A percentile compares a stretch with the other conserved stretches of the same genome.
These are phyloP conservation scores for Candida yuanshanica DNA, from an alignment of 805 yeast genomes.

Conservation along the genomic window DNA sequence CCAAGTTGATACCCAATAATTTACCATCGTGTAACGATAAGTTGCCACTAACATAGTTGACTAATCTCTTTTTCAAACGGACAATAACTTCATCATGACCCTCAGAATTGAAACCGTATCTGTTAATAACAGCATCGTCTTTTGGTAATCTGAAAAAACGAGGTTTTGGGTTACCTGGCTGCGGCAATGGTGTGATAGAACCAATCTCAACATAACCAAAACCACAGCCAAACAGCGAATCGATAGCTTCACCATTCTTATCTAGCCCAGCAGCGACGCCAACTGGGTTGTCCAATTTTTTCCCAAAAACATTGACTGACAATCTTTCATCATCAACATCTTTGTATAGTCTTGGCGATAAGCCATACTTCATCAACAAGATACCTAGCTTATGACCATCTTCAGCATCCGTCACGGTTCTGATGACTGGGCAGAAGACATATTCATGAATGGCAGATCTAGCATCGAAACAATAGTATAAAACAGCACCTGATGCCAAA, in stretches of 20 bases:
- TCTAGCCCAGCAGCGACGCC: conserved; percentile 97
- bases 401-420: conserved; percentile 76
- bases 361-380: conserved; percentile 58
- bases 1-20: conserved; percentile 77
- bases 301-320: conserved; percentile 61
- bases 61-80: conserved; percentile 60
- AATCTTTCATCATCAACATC: conserved; percentile 49
- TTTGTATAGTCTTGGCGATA: conserved; percentile 54
- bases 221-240: conserved; percentile 69
- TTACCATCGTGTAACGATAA: conserved; percentile 56
- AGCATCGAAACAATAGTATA: conserved; percentile 64
- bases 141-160: conserved; percentile 79
- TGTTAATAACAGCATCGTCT: conserved; percentile 88
- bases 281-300: conserved; percentile 62
- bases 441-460: conserved; percentile 81
- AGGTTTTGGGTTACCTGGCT: conserved; percentile 93
- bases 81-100: conserved; percentile 77
- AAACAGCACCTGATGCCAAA: conserved; percentile 30
- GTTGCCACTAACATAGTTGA: conserved; percentile 28
- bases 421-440: conserved; percentile 68
- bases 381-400: conserved; percentile 77
- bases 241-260: conserved; percentile 89
- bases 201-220: conserved; percentile 92
- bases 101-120: conserved; percentile 90
- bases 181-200: conserved; percentile 87